Evolutionary conservation across 2,329 filamentous ascomycete genomes (phyloP), one percentile per base, ranked within the genome.

Genomic region (Stachybotrys chlorohalonatus): DNA sequence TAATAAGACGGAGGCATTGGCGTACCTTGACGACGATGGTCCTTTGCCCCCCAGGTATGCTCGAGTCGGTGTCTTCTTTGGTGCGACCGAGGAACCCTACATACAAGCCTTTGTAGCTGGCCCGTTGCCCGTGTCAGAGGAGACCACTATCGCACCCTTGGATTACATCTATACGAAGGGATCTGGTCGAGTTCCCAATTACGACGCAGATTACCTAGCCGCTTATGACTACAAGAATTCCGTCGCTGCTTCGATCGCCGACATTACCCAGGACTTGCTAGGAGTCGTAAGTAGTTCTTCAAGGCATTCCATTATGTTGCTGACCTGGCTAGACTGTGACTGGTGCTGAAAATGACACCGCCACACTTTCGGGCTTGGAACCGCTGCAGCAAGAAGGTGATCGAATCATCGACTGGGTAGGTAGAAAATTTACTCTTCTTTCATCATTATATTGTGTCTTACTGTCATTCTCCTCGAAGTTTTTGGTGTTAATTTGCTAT

Each of bases 1-100:
- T 0, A 80, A 80, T 63, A 80, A 80, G 65, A 76, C 75, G 0
- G 75, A 76, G 55, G 73, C 69, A 0, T 54, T 77, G 50, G 55
- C 68, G 2, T 80, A 77, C 54, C 61, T 80, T 1, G 74, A 79
- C 36, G 67, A 66, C 2, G 57, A 60, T 7, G 70, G 62, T 0
- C 54, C 69, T 4, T 59, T 63, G 1, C 75, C 76, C 1, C 53
- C 61, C 2, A 66, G 72, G 16, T 78, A 73, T 61, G 76, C 76
- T 4, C 74, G 74, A 52, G 73, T 73, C 1, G 59, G 72, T 3
- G 59, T 79, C n/a, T 66, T 72, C 54, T 66, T 73, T 60, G 66
- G 70, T 7, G 65, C 74, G 2, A 66, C 70, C 7, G 66, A 69
- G 32, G 58, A 70, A 8, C 64, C 75, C 0, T 66, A 69, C 45